These are phyloP conservation scores for Heimioporus retisporus DNA, from an alignment of 1,284 basidiomycete species.

Conservation along the genomic window DNA sequence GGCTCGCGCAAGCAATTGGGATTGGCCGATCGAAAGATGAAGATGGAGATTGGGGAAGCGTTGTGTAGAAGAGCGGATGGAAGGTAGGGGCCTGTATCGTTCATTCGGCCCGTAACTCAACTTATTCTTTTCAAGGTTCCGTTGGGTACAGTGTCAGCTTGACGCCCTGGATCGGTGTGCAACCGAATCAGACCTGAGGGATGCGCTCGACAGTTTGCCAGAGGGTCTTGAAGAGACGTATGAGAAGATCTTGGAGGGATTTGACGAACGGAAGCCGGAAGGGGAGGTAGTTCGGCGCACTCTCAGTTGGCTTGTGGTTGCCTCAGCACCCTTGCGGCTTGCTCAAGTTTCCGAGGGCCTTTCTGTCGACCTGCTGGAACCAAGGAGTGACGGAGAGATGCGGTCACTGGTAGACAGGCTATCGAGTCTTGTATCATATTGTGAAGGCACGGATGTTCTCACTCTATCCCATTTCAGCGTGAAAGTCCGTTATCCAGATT, in stretches of 20 bases:
- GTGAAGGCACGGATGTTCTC: too few species aligned
- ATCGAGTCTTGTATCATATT: constrained; percentile 11
- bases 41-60: too few species aligned
- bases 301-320: constrained; percentile 6
- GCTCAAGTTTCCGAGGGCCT: constrained; percentile 3
- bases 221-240: not conserved
- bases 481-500: not conserved
- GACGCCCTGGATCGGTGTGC: constrained; percentile 7
- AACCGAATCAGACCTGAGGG: not conserved
- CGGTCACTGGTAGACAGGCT: not conserved
- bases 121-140: constrained; percentile 4
- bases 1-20: too few species aligned
- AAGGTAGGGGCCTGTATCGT: not conserved
- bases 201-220: not conserved
- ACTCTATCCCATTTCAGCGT: too few species aligned
- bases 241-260: constrained; percentile 3
- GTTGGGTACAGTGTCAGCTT: constrained; percentile 18
- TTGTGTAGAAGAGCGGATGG: constrained; percentile 3
- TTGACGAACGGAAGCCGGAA: constrained; percentile 9
- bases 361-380: not conserved
- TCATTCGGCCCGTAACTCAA: not conserved
- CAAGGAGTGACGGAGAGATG: not conserved
- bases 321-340: constrained; percentile 6
- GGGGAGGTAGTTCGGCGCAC: constrained; percentile 7
- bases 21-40: too few species aligned